phyloP scores from a whole-genome alignment of 2,329 filamentous ascomycete genomes.

The Geosmithia morbida region DNA sequence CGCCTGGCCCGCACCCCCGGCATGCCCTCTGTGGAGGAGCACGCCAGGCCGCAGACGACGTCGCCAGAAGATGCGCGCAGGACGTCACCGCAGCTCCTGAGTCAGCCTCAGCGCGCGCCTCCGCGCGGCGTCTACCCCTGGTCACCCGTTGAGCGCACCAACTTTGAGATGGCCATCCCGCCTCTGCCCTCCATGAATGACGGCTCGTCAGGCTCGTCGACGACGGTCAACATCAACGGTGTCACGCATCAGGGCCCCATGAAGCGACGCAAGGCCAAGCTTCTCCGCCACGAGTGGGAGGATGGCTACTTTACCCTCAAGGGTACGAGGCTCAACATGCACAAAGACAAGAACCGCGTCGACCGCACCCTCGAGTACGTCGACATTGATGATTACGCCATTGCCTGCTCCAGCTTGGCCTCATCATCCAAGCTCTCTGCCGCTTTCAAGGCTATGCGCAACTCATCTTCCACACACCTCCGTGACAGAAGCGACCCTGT shows the following conservation, averaged over 20 bases:
- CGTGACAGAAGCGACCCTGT: slow-evolving; percentile 41
- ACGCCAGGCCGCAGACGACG: slow-evolving; percentile 6
- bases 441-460: slow-evolving; percentile 62
- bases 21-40: slow-evolving; percentile 8
- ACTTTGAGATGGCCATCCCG: slow-evolving; percentile 30
- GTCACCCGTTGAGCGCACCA: slow-evolving; percentile 30
- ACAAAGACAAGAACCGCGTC: slow-evolving; percentile 41
- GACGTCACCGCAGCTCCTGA: slow-evolving; percentile 10
- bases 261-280: slow-evolving; percentile 82
- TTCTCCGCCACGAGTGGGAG: slow-evolving; percentile 88
- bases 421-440: slow-evolving; percentile 70
- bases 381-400: slow-evolving; percentile 79
- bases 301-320: slow-evolving; percentile 82
- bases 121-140: slow-evolving; percentile 42
- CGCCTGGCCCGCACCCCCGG: slow-evolving; percentile 30
- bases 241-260: slow-evolving; percentile 73
- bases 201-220: slow-evolving; percentile 13
- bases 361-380: slow-evolving; percentile 60
- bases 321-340: slow-evolving; percentile 61
- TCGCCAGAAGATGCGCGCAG: slow-evolving; percentile 19
- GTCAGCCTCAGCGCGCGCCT: slow-evolving; percentile 32
- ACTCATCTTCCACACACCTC: slow-evolving; percentile 30
- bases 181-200: slow-evolving; percentile 9
- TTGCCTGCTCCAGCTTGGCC: slow-evolving; percentile 66
- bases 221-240: slow-evolving; percentile 26